Evolutionary conservation across 106 monocot species (phyloP), one percentile per base, ranked within the genome.

Genomic region (Narthecium ossifragum): DNA sequence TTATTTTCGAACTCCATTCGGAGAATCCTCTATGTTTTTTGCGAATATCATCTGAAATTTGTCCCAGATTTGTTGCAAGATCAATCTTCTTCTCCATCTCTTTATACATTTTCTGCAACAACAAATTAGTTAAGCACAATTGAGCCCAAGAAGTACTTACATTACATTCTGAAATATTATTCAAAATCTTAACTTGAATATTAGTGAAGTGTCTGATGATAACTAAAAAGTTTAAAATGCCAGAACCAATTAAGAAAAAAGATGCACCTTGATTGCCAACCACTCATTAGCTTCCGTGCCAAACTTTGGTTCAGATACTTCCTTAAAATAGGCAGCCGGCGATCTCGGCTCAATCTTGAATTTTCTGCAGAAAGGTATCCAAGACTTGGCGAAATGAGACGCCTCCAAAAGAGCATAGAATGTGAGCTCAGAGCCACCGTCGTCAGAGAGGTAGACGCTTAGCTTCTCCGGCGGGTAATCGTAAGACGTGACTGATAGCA

Each of bases 321-420:
- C 40, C 23, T 48, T 52, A 62, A 92, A 86, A 64, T 80, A 86
- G 8, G 75, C 80, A 15, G 60, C 70, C 0, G 90, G 90, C 2
- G 90, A 72, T 39, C 82, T 73, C 30, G 91, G 76, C 59, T 92
- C 82, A 20, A 86, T 57, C 20, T 78, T 68, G 56, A 63, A 75
- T 55, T 77, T 80, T 49, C 70, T 70, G 71, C 86, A 86, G 60
- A 86, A 86, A 26, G 91, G 86, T 18, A 92, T 68, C 91, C 91
- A 92, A 28, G 29, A 36, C 67, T 62, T 82, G 25, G 91, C 83
- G 45, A 92, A 86, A 8, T 23, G 22, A 9, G 80, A 86, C 4
- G 91, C 86, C 60, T 92, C 83, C 13, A 80, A 61, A 13, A 92
- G 74, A 11, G 83, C 91, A 45, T 86, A 92, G 64, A 92, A 92